phyloP scores from a whole-genome alignment of 768 basidiomycete species.

The Leucocoprinus leucothites region DNA sequence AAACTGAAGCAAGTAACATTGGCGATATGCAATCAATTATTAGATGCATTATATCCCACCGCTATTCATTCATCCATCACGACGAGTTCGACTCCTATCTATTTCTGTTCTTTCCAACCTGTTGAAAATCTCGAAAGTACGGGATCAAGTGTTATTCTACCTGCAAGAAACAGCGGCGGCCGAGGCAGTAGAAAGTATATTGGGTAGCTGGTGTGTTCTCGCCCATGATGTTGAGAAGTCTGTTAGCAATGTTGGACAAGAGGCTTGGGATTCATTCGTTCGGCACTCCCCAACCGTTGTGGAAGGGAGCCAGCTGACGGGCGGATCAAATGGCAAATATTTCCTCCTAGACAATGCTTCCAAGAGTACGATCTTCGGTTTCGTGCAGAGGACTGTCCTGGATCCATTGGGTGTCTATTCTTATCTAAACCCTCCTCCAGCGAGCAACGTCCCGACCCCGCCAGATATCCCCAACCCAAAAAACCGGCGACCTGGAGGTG shows the following conservation, averaged over 20 bases:
- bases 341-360: conserved; percentile 31
- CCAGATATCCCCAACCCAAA: conserved; percentile 27
- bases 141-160: conserved; percentile 48
- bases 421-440: conserved; percentile 62
- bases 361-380: conserved; percentile 40
- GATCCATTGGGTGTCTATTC: conserved; percentile 59
- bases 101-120: conserved; percentile 63
- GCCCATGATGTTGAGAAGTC: conserved; percentile 69
- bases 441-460: conserved; percentile 30
- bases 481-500: conserved; percentile 9
- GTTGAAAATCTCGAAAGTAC: conserved; percentile 49
- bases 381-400: conserved; percentile 52
- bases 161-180: conserved; percentile 44
- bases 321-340: background rate
- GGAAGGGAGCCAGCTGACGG: conserved; percentile 3
- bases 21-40: background rate
- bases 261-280: conserved; percentile 49
- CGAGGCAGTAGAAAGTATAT: conserved; percentile 50
- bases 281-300: conserved; percentile 15
- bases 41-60: conserved; percentile 87
- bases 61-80: conserved; percentile 76
- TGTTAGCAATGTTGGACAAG: conserved; percentile 47
- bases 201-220: conserved; percentile 74
- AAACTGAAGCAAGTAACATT: no score
- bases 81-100: conserved; percentile 64